Percentiles rank a stretch among this genome's conserved stretches.
Evolutionary conservation across 352 stramenopile genomes (phyloP).

Genomic region (Phytophthora pinifolia): DNA sequence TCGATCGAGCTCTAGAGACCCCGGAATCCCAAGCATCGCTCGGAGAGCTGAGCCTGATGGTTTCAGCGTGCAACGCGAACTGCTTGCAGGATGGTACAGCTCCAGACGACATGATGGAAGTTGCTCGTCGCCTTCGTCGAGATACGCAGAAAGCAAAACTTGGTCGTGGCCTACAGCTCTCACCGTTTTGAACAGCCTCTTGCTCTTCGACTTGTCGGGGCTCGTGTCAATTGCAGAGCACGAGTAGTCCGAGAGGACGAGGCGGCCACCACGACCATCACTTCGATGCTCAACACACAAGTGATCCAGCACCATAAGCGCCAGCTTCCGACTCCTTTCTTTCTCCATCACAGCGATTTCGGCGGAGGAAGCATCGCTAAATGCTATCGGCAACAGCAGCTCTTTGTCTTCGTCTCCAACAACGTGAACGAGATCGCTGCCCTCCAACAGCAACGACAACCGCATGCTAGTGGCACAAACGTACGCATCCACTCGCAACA

Average conservation of each 20-base stretch:
- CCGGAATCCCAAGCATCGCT: conserved; percentile 18
- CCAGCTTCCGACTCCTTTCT: conserved; percentile 27
- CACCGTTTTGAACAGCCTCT: conserved; percentile 51
- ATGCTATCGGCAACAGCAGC: conserved; percentile 12
- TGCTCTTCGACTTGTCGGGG: neutral
- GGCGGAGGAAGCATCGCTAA: neutral
- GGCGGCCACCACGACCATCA: conserved; percentile 43
- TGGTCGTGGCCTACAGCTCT: conserved; percentile 36
- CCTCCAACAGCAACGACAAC: conserved; percentile 50
- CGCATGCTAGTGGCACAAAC: conserved; percentile 47
- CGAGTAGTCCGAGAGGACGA: conserved; percentile 55
- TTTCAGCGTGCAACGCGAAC: conserved; percentile 24
- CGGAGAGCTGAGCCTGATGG: conserved; percentile 5
- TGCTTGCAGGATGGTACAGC: conserved; percentile 55
- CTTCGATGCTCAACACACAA: conserved; percentile 50
- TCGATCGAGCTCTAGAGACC: conserved; percentile 1
- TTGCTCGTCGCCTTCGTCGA: neutral
- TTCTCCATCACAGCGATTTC: conserved; percentile 9
- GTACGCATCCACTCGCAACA: conserved; percentile 65
- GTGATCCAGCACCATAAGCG: conserved; percentile 48
- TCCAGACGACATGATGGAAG: conserved; percentile 15
- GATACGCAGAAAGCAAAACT: conserved; percentile 40
- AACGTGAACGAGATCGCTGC: conserved; percentile 44
- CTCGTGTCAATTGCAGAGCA: neutral
- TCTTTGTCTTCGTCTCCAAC: conserved; percentile 33